Percentiles rank a stretch among this genome's conserved stretches.
Evolutionary conservation across 176 grass and related monocot species (phyloP).

Genomic region (Eragrostis curvula): DNA sequence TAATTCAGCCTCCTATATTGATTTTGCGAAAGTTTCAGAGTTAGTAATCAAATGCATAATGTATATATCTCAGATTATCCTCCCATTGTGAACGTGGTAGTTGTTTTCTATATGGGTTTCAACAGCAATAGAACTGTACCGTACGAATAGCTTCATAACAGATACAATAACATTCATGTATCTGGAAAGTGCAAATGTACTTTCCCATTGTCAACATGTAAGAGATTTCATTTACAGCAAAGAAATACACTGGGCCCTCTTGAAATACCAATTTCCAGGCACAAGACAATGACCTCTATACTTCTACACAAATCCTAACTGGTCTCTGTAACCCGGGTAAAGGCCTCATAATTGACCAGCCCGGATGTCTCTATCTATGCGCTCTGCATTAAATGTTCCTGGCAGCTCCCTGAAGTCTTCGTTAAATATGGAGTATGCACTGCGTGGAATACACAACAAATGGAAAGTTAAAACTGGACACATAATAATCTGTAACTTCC

Average conservation of each 20-base stretch:
- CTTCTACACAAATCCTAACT: slow-evolving; percentile 21
- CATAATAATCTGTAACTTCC: not conserved
- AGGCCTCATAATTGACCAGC: slow-evolving; percentile 76
- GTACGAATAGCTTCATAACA: not conserved
- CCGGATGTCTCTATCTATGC: slow-evolving; percentile 86
- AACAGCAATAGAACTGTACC: too few relatives aligned
- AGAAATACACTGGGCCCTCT: not conserved
- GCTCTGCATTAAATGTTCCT: slow-evolving; percentile 88
- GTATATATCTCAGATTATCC: not conserved
- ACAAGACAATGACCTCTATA: not conserved
- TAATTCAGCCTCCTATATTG: not conserved
- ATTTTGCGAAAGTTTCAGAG: not conserved
- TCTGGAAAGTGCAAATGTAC: slow-evolving; percentile 2
- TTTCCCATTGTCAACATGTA: not conserved
- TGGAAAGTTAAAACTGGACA: not conserved
- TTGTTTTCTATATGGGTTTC: not conserved
- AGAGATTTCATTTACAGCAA: not conserved
- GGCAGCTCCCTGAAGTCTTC: slow-evolving; percentile 95
- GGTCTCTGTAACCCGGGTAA: not conserved
- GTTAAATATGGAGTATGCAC: slow-evolving; percentile 99
- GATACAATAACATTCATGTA: not conserved
- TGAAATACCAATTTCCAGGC: slow-evolving; percentile 5
- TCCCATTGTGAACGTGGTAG: not conserved
- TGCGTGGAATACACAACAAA: slow-evolving; percentile 40
- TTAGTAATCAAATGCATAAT: not conserved